phyloP scores from a whole-genome alignment of 176 grass and related monocot genomes.

The Calamus simplicifolius region DNA sequence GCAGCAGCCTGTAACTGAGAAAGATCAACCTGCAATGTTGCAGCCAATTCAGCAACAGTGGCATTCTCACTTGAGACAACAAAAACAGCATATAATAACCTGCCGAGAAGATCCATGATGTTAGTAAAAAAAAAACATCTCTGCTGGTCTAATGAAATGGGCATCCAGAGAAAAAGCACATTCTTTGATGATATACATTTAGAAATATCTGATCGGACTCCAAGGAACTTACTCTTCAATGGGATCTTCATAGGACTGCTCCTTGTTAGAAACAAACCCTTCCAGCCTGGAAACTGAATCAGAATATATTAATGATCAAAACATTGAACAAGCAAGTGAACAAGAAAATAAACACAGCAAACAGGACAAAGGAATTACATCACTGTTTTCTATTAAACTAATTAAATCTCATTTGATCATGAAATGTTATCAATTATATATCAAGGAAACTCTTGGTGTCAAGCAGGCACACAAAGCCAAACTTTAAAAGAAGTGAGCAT shows the following conservation, averaged over 20 bases:
- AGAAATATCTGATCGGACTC: background rate
- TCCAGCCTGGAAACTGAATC: constrained; percentile 96
- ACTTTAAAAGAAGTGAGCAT: too few relatives aligned
- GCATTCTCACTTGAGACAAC: constrained; percentile 95
- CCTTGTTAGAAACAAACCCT: constrained; percentile 96
- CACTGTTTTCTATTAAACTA: too few relatives aligned
- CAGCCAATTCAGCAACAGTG: constrained; percentile 91
- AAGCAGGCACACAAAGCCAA: too few relatives aligned
- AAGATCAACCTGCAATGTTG: constrained; percentile 87
- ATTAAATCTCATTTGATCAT: too few relatives aligned
- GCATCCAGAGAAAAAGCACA: background rate
- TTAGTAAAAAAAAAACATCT: constrained; percentile 10
- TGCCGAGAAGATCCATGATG: constrained; percentile 30
- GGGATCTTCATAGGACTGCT: constrained; percentile 94
- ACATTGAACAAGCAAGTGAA: constrained; percentile 1
- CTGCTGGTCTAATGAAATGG: too few relatives aligned
- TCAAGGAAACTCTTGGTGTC: too few relatives aligned
- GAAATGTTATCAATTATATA: too few relatives aligned
- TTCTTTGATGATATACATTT: background rate
- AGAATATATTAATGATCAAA: constrained; percentile 17
- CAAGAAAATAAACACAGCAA: background rate
- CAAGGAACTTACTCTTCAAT: constrained; percentile 86
- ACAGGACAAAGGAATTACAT: background rate
- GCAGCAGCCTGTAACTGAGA: constrained; percentile 81
- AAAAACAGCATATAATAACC: constrained; percentile 95